Evolutionary conservation across 805 yeast genomes (phyloP), one percentile per base, ranked within the genome.

Genomic region (Candida manassasensis): DNA sequence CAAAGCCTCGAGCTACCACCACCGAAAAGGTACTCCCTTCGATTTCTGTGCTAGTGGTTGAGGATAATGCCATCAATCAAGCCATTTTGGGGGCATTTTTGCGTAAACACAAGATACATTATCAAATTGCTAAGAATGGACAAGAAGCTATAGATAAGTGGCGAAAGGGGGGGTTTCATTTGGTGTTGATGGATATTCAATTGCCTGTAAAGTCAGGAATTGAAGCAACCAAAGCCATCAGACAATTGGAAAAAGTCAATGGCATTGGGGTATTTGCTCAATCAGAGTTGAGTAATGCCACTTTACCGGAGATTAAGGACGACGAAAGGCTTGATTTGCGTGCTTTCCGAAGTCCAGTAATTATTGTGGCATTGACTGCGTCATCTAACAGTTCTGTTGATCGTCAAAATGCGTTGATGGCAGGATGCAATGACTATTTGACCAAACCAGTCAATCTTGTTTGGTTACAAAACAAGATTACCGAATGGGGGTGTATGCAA

Each of bases 401-500:
- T 60, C 81, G 84, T 54, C 81, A 86, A 42, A 85, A 86, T 50
- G 98, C 98, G 0, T 67, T 93, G 37, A 84, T 94, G 19, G 96
- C 97, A 3, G 99, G 99, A 31, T 93, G 99, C 61, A 93, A 93
- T 52, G 99, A 93, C 59, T 93, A 83, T 62, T 63, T 93, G 47
- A 93, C 97, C 7, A 93, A 93, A 48, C 99, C 99, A 0, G 97
- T 93, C 6, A 90, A 88, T 48, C 67, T 90, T 47, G 85, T 79
- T 32, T 93, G 99, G 99, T 67, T 93, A 31, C 85, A 88, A 50
- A 86, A 85, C 52, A 93, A 93, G 60, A 84, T 93, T 35, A 83
- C 88, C 0, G 97, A 90, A 59, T 93, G 97, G 97, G 97, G 98
- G 0, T 90, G 97, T 59, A 90, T 90, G 97, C 98, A 90, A 61